Conservation (phyloP, 305 asterid genomes). For the Solanum chacoense region DNA sequence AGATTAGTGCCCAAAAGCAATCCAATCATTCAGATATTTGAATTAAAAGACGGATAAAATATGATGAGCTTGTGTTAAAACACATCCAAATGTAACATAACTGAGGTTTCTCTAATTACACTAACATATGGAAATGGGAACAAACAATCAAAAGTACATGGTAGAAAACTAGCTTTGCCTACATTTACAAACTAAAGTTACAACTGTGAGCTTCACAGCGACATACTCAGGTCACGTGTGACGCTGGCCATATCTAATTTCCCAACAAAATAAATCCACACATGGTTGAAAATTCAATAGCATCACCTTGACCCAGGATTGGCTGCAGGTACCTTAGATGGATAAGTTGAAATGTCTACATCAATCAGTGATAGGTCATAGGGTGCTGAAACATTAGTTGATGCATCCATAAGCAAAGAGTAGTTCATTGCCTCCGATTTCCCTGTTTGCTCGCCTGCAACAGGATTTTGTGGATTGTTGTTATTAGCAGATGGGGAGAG, state of each 20-base stretch:
- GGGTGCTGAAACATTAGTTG: slow-evolving; percentile 29
- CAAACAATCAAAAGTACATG: not conserved
- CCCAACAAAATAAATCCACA: slow-evolving; percentile 5
- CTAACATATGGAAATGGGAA: not conserved
- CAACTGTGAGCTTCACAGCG: not conserved
- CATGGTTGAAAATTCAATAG: not conserved
- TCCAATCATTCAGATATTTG: not conserved
- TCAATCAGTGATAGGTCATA: slow-evolving; percentile 55
- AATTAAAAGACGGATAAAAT: not conserved
- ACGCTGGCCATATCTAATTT: not conserved
- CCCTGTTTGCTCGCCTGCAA: slow-evolving; percentile 6
- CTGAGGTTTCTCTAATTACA: slow-evolving; percentile 1
- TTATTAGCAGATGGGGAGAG: slow-evolving; percentile 30
- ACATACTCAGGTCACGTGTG: not conserved
- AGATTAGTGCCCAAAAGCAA: not conserved
- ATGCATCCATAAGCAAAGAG: slow-evolving; percentile 38
- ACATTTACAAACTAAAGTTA: slow-evolving; percentile 7
- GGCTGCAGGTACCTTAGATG: slow-evolving; percentile 36
- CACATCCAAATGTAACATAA: not conserved
- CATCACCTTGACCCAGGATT: slow-evolving; percentile 29
- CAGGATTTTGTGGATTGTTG: slow-evolving; percentile 18
- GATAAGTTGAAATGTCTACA: slow-evolving; percentile 45
- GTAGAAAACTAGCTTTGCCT: not conserved
- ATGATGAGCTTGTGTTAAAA: not conserved
- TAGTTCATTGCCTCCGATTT: slow-evolving; percentile 43